Evolutionary conservation across 2,329 filamentous ascomycete species (phyloP).

Genomic region (Furcasterigmium sp.): DNA sequence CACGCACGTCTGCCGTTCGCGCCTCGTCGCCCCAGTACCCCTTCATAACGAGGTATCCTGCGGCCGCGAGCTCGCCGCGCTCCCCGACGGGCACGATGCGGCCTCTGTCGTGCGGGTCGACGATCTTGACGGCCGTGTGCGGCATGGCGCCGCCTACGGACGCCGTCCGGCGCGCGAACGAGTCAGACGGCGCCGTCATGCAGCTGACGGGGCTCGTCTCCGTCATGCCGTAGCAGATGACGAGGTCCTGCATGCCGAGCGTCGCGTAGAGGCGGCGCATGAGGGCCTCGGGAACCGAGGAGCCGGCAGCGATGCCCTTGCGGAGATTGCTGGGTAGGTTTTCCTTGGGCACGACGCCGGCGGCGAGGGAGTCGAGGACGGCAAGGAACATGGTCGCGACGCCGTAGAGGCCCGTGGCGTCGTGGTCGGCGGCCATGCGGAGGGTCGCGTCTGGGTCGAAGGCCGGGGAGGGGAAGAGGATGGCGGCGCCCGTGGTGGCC

Average conservation of each 20-base stretch:
- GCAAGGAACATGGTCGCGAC: conserved; percentile 94
- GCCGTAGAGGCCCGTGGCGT: conserved; percentile 69
- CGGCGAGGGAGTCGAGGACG: conserved; percentile 70
- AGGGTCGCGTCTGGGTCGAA: conserved; percentile 77
- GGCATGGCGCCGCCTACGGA: conserved; percentile 79
- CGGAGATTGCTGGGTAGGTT: conserved; percentile 42
- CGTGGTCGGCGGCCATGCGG: conserved; percentile 44
- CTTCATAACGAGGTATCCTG: conserved; percentile 85
- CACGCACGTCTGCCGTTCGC: conserved; percentile 62
- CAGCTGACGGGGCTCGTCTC: conserved; percentile 74
- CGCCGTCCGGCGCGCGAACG: conserved; percentile 65
- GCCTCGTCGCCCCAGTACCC: conserved; percentile 77
- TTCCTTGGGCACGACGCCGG: conserved; percentile 19
- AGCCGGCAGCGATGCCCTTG: conserved; percentile 91
- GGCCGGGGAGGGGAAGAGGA: conserved; percentile 81
- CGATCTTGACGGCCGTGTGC: conserved; percentile 73
- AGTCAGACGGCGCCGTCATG: conserved; percentile 79
- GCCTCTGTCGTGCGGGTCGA: conserved; percentile 58
- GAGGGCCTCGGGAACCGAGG: conserved; percentile 74
- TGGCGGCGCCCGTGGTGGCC: conserved; percentile 70
- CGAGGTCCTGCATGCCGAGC: conserved; percentile 75
- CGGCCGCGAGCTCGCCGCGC: conserved; percentile 75
- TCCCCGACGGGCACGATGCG: conserved; percentile 57
- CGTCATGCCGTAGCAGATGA: conserved; percentile 96
- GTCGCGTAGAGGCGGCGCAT: conserved; percentile 70